Evolutionary conservation across 2,329 filamentous ascomycete genomes (phyloP).

Genomic region (Penicillium sp.): DNA sequence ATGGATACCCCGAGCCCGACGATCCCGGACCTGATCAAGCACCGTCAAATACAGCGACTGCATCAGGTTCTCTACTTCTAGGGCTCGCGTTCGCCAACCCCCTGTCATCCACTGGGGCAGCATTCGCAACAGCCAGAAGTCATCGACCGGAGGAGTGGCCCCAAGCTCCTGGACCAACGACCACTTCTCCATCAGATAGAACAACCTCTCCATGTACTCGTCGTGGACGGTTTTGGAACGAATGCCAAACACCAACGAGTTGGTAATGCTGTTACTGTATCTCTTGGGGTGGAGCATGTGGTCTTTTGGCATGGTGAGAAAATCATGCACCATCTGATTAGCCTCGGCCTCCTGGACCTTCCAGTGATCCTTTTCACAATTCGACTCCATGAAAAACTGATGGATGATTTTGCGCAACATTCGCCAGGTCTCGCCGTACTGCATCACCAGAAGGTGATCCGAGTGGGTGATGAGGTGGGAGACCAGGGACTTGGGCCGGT

Average conservation of each 20-base stretch:
- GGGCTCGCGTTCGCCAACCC: constrained; percentile 43
- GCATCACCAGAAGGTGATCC: constrained; percentile 17
- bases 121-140: constrained; percentile 48
- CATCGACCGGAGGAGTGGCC: constrained; percentile 53
- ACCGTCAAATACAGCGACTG: constrained; percentile 44
- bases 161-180: constrained; percentile 50
- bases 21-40: constrained; percentile 34
- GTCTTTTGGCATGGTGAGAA: background rate
- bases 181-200: constrained; percentile 47
- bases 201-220: constrained; percentile 42
- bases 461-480: constrained; percentile 15
- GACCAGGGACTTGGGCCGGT: constrained; percentile 36
- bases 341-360: background rate
- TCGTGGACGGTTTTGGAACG: background rate
- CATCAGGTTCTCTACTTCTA: constrained; percentile 44
- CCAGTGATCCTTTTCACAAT: background rate
- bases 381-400: background rate
- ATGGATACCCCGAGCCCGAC: constrained; percentile 28
- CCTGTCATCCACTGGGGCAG: constrained; percentile 46
- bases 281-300: background rate
- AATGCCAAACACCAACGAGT: background rate
- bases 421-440: constrained; percentile 17
- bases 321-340: background rate
- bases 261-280: background rate
- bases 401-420: constrained; percentile 4